These are phyloP conservation scores for Dothideomycetes sp. DNA, from an alignment of 2,329 filamentous ascomycete species.

Conservation along the genomic window DNA sequence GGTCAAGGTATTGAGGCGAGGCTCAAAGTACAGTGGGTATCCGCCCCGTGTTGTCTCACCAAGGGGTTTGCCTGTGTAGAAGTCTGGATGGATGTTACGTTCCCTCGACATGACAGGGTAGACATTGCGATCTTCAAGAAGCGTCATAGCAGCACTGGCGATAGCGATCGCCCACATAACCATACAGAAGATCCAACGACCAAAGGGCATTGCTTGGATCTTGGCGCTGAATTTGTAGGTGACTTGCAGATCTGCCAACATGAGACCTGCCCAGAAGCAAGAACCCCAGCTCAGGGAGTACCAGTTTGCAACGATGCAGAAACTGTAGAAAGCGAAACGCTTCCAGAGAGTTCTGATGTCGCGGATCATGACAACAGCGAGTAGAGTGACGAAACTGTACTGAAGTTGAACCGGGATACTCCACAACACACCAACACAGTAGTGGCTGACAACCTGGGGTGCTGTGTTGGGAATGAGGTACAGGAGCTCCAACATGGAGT, in stretches of 20 bases:
- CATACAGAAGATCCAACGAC: conserved; percentile 31
- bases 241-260: conserved; percentile 39
- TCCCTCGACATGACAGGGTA: conserved; percentile 34
- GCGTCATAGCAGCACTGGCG: conserved; percentile 26
- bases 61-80: conserved; percentile 29
- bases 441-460: conserved; percentile 40
- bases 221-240: conserved; percentile 36
- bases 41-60: conserved; percentile 26
- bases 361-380: conserved; percentile 35
- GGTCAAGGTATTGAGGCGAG: conserved; percentile 36
- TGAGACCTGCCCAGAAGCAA: conserved; percentile 37
- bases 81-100: conserved; percentile 36
- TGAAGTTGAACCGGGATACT: conserved; percentile 42
- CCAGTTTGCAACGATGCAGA: conserved; percentile 38
- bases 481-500: conserved; percentile 36
- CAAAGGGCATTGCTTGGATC: conserved; percentile 26
- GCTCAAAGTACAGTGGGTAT: conserved; percentile 37
- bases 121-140: conserved; percentile 29
- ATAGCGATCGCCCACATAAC: conserved; percentile 17
- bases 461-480: conserved; percentile 42
- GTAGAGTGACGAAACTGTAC: conserved; percentile 37
- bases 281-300: conserved; percentile 39
- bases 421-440: conserved; percentile 43
- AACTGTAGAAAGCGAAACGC: conserved; percentile 36
- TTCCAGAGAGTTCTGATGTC: conserved; percentile 40